Percentiles rank a stretch among this genome's conserved stretches.
Conservation (phyloP, 169 alveolate genomes). For the Condylostoma magnum region DNA sequence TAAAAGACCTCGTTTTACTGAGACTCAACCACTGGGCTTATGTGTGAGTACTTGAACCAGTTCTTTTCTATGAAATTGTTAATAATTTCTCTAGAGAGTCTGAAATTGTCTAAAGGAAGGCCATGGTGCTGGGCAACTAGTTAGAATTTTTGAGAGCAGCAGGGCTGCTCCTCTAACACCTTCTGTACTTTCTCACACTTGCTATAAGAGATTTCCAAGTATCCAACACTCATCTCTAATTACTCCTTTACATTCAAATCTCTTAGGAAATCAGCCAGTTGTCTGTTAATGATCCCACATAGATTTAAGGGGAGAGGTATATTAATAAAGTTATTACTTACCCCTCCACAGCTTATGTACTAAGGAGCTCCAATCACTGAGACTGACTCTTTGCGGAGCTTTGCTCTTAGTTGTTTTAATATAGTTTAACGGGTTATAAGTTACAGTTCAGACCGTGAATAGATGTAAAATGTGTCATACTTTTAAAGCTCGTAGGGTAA, state of each 20-base stretch:
- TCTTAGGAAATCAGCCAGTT: neutral
- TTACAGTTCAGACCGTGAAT: neutral
- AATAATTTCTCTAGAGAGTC: neutral
- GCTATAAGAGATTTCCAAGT: neutral
- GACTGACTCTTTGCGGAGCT: too few relatives aligned
- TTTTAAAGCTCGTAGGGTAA: neutral
- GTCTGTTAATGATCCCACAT: neutral
- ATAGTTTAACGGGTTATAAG: neutral
- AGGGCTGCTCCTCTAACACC: too few relatives aligned
- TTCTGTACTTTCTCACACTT: too few relatives aligned
- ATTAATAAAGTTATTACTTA: too few relatives aligned
- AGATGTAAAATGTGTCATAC: neutral
- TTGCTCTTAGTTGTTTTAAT: neutral
- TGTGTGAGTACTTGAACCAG: neutral
- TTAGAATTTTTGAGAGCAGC: neutral
- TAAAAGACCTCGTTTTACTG: conserved; percentile 16
- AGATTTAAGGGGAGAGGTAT: neutral
- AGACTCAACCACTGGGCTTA: neutral
- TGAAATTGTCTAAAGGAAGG: neutral
- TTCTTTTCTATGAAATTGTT: neutral
- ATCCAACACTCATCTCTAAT: neutral
- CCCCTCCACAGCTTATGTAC: too few relatives aligned
- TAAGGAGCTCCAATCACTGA: too few relatives aligned
- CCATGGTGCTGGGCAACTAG: neutral
- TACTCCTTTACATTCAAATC: neutral